Base-by-base conservation (phyloP, 129 eudicot genomes). In the Chrysanthemum lavandulifolium region DNA sequence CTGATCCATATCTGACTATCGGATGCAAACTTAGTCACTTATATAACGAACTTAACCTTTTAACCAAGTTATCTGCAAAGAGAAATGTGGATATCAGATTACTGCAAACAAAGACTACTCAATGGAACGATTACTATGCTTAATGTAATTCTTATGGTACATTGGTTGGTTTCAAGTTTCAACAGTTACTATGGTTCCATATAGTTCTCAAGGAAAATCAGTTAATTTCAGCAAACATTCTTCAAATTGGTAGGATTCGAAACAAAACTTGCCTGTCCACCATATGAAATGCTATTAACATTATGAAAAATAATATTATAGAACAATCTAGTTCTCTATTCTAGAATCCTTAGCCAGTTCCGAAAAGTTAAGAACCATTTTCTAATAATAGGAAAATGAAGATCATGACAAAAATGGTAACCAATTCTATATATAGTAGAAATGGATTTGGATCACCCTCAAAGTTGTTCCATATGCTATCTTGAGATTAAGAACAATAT, bases 1-100 rank as follows among this genome's bases (percentile, higher is more conserved):
- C 54, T 79, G 84, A 50, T 78, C 92, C 92, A 89, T 89, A 21
- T 63, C 76, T 10, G 64, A 31, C 36, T 4, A 3, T 31, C 36
- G 36, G 36, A 31, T 31, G 36, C 36, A 31, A 0, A 31, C 36
- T 31, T 29, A 4, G 36, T 31, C 36, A 31, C 5, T 31, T 31
- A 0, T 29, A 47, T 10, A 11, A 14, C 8, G 2, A 54, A 54
- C 47, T 18, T 58, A 69, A 45, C 73, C 80, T 69, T 62, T 18
- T 27, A 54, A 69, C 68, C 68, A 68, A 74, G 13, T 18, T 43
- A 45, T 68, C 79, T 80, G 55, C 61, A 67, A 31, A 62, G 4
- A 68, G 2, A 70, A 75, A 57, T 48, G 73, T 36, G 11, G n/a
- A 75, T 63, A 53, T 64, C 68, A 77, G 63, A 33, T 14, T 5